phyloP scores from a whole-genome alignment of 225 moss, liverwort and hornwort species.

The Polytrichum formosum region DNA sequence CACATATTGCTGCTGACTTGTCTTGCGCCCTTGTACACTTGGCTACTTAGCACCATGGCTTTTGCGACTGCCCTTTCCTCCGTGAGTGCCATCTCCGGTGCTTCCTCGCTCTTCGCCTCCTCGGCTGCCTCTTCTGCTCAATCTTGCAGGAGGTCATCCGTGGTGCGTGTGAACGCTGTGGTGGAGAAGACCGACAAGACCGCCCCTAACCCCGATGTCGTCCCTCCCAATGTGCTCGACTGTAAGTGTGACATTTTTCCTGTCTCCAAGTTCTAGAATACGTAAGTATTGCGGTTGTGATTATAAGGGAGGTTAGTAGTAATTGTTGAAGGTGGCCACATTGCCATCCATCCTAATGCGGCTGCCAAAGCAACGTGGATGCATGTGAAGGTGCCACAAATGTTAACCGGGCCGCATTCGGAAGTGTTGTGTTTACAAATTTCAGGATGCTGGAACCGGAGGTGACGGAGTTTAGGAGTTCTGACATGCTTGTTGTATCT shows the following conservation, averaged over 20 bases:
- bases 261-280: no score
- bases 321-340: no score
- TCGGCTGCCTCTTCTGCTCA: constrained; percentile 3
- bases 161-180: constrained; percentile 34
- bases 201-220: constrained; percentile 29
- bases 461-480: no score
- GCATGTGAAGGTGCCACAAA: no score
- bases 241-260: constrained; percentile 17
- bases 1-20: no score
- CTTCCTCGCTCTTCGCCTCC: constrained; percentile 21
- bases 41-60: constrained; percentile 17
- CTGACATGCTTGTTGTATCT: background rate
- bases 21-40: no score
- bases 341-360: no score
- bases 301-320: no score
- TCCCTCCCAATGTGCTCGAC: constrained; percentile 41
- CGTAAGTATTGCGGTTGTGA: no score
- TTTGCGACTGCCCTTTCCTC: constrained; percentile 33
- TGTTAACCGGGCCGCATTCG: no score
- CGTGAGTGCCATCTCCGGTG: constrained; percentile 32
- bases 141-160: constrained; percentile 14
- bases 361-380: no score
- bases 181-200: constrained; percentile 31
- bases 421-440: background rate
- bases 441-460: no score